Base-by-base conservation (phyloP, 108 stramenopile genomes). In the Cyclotella choctawhatcheeana region DNA sequence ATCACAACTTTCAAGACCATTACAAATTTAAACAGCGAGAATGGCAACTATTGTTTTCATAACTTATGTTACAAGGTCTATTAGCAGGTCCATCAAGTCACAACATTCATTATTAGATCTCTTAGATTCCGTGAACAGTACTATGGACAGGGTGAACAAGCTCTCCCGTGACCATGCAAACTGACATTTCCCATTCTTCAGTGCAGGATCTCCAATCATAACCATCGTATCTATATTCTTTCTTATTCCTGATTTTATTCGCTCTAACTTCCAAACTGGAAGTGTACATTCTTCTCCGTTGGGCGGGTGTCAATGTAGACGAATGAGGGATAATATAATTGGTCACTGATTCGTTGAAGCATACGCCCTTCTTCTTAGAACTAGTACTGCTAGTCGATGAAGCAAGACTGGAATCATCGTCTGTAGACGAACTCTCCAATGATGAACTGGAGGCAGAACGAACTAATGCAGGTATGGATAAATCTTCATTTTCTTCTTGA, bases 131-230 rank as follows among this genome's bases (percentile, higher is more conserved):
- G 24, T 22, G 62, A 20, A 26, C 43, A 44, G n/a, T n/a, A n/a
- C n/a, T n/a, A 33, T 78, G 77, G 26, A 30, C 77, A 34, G 77
- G 77, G 65, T 78, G 77, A 13, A 69, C 40, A 32, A 72, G 40
- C 61, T 68, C 68, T 29, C 77, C 77, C 45, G 77, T 73, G 14
- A 69, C 52, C 65, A 73, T 71, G 25, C 53, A 51, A 30, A 79
- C 71, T 21, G 58, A 45, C 77, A 79, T 79, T 64, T 79, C 77
- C 65, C 71, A 71, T 56, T 79, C 77, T 48, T 79, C 77, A 5
- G 71, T 79, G n/a, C 52, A 64, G 40, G 66, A 66, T 35, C 68
- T 58, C 77, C 77, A 79, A 45, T 79, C 71, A 52, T 61, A 66
- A 0, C 71, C 77, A 51, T 79, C 77, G 20, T 51, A 73, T 35